Evolutionary conservation across 805 yeast genomes (phyloP).

Genomic region (Cyberlindnera amylophila): DNA sequence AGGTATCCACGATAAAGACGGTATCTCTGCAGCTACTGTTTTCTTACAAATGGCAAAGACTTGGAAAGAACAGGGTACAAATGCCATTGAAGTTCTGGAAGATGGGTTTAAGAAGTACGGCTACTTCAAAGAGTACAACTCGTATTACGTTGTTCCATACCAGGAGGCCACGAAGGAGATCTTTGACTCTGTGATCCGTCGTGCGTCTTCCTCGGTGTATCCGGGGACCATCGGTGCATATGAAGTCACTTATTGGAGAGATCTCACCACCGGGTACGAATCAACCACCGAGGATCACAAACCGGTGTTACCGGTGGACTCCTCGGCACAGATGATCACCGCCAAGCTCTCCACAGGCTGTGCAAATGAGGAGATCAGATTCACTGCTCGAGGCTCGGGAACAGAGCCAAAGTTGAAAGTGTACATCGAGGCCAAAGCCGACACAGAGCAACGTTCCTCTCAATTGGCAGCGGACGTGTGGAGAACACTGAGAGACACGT

Average conservation of each 20-base stretch:
- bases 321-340: conserved; percentile 84
- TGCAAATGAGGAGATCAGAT: conserved; percentile 44
- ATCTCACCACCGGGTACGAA: conserved; percentile 79
- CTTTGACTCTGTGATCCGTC: conserved; percentile 48
- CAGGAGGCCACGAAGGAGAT: conserved; percentile 47
- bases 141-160: conserved; percentile 70
- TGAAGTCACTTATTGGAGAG: conserved; percentile 67
- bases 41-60: conserved; percentile 65
- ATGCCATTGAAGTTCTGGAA: conserved; percentile 49
- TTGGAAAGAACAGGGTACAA: conserved; percentile 40
- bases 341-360: conserved; percentile 42
- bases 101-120: conserved; percentile 67
- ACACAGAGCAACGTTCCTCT: conserved; percentile 43
- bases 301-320: conserved; percentile 70
- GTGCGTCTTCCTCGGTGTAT: conserved; percentile 14
- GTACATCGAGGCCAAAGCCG: conserved; percentile 74
- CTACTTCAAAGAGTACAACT: conserved; percentile 78
- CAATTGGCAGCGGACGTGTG: conserved; percentile 61
- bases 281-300: conserved; percentile 52
- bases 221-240: conserved; percentile 58
- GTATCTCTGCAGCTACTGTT: conserved; percentile 73
- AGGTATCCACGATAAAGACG: conserved; percentile 87
- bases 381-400: conserved; percentile 92
- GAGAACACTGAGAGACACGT: conserved; percentile 50
- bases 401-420: conserved; percentile 94